A percentile compares a stretch with the other conserved stretches of the same genome.
phyloP scores from a whole-genome alignment of 2,329 filamentous ascomycete species.

The Emmonsia crescens region DNA sequence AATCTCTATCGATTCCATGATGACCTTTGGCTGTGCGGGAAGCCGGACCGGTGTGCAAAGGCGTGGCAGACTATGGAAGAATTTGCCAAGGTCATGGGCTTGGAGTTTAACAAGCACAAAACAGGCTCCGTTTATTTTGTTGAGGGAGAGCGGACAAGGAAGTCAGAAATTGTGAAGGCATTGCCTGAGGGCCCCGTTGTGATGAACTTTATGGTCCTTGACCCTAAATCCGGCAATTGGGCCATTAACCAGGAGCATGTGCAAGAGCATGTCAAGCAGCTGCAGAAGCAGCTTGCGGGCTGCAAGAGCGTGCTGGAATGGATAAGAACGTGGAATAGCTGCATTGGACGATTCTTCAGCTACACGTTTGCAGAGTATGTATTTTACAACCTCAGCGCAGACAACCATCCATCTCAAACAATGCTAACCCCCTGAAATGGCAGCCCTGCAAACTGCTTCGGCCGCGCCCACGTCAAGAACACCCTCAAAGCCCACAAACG shows the following conservation, averaged over 20 bases:
- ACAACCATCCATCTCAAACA: background rate
- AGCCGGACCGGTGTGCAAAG: constrained; percentile 29
- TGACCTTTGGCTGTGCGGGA: constrained; percentile 40
- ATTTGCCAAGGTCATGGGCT: constrained; percentile 34
- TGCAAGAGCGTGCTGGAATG: constrained; percentile 43
- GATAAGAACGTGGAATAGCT: constrained; percentile 47
- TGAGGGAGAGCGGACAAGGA: constrained; percentile 11
- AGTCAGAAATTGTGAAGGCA: constrained; percentile 17
- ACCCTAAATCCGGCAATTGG: constrained; percentile 26
- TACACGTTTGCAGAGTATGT: constrained; percentile 39
- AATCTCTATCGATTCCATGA: constrained; percentile 40
- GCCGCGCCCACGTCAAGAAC: constrained; percentile 38
- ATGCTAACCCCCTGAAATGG: background rate
- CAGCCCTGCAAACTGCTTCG: constrained; percentile 38
- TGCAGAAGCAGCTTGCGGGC: constrained; percentile 29
- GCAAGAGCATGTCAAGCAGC: constrained; percentile 29
- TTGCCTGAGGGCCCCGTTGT: constrained; percentile 42
- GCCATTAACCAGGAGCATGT: constrained; percentile 30
- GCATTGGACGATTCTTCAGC: constrained; percentile 41
- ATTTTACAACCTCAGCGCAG: background rate
- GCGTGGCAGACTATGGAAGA: constrained; percentile 37
- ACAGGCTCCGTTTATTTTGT: constrained; percentile 40
- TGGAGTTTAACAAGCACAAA: constrained; percentile 37
- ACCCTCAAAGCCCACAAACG: constrained; percentile 37
- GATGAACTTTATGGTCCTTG: constrained; percentile 41